These are phyloP conservation scores for Scleromitrula shiraiana DNA, from an alignment of 2,329 filamentous ascomycete species.

Conservation along the genomic window DNA sequence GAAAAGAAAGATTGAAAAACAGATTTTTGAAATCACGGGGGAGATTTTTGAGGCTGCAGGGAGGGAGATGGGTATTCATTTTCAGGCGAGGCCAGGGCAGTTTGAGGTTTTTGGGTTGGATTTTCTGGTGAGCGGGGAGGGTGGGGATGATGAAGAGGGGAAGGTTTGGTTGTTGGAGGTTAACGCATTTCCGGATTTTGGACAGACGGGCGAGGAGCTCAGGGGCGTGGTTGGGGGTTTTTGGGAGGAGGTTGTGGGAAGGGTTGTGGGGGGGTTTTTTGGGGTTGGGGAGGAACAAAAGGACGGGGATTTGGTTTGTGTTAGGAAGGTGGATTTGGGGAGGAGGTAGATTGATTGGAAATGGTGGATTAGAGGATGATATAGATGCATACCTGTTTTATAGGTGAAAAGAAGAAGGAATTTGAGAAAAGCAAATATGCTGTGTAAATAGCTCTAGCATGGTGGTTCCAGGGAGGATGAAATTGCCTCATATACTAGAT, in stretches of 20 bases:
- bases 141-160: constrained; percentile 45
- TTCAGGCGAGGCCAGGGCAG: constrained; percentile 78
- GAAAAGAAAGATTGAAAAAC: constrained; percentile 56
- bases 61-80: constrained; percentile 76
- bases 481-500: too few relatives aligned
- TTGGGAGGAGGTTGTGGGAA: constrained; percentile 65
- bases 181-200: constrained; percentile 95
- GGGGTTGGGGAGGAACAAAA: constrained; percentile 25
- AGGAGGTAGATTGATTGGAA: neutral
- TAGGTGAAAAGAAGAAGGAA: too few relatives aligned
- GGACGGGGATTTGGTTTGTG: constrained; percentile 36
- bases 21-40: constrained; percentile 66
- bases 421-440: too few relatives aligned
- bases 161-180: constrained; percentile 76
- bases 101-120: constrained; percentile 93
- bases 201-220: constrained; percentile 75
- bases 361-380: neutral
- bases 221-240: constrained; percentile 65
- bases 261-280: constrained; percentile 64
- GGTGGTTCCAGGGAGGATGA: too few relatives aligned
- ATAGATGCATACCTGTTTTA: neutral
- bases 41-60: constrained; percentile 85
- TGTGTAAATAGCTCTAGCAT: too few relatives aligned
- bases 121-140: constrained; percentile 66
- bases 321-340: constrained; percentile 34